Base-by-base conservation (phyloP, 1,284 basidiomycete genomes). In the Flammula alnicola region DNA sequence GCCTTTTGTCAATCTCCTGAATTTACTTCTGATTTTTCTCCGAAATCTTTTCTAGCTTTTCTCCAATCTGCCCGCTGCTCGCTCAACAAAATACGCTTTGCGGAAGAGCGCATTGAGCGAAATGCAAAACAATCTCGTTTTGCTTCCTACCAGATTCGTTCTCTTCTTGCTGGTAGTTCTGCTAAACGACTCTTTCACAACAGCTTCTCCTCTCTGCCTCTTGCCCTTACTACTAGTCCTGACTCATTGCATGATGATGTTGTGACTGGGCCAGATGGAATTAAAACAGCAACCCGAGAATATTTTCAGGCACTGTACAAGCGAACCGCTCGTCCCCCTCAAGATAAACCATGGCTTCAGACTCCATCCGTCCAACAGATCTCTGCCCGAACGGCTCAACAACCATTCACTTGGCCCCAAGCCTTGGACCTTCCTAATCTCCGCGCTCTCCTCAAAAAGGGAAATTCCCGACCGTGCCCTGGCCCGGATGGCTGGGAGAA, bases 401-500 rank as follows among this genome's bases (percentile, higher is more conserved):
- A 61, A 22, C 63, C 61, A 0, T 63, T 66, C 37, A 7, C 16
- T 1, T 67, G 65, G 65, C 65, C 63, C 4, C 26, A 33, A 3
- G 20, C 26, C 0, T 20, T 53, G 2, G 16, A 42, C 1, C 25
- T 61, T 1, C 20, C 14, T 2, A 50, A 62, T 5, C 47, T 60
- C 33, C 25, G 58, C 3, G 49, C 50, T 1, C 45, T 67, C 25
- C 45, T 66, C 1, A 14, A 47, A 0, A 59, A 53, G 44, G 66
- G 65, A 0, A 65, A 64, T 29, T 37, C 48, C 7, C 17, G 57
- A 1, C 66, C 64, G 1, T 31, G 59, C 8, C 65, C 65, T 4
- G 66, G 64, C 69, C n/a, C n/a, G n/a, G 70, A 45, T 70, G 69
- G 69, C 55, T 52, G 7, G 31, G 61, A 36, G n/a, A n/a, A n/a